phyloP scores from a whole-genome alignment of 116 monocot species.

The Iris pallida region DNA sequence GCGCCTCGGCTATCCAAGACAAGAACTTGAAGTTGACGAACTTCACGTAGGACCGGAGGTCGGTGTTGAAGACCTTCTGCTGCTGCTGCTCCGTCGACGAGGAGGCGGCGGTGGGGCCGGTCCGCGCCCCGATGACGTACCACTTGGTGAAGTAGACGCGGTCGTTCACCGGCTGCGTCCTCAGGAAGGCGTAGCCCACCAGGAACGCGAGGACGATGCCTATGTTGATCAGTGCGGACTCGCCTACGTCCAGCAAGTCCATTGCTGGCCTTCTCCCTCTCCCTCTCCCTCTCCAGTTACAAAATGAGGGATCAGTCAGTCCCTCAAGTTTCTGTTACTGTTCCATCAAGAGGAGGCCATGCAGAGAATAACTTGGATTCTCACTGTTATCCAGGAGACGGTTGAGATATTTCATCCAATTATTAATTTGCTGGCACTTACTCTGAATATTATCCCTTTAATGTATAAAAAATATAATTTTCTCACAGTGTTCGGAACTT shows the following conservation, averaged over 20 bases:
- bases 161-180: conserved; percentile 81
- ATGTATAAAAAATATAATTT: too few relatives aligned
- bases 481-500: too few relatives aligned
- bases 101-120: conserved; percentile 23
- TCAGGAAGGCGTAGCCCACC: conserved; percentile 59
- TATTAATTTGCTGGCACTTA: too few relatives aligned
- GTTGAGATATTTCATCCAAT: too few relatives aligned
- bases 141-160: conserved; percentile 81
- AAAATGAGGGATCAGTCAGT: too few relatives aligned
- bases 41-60: conserved; percentile 53
- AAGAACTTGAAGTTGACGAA: conserved; percentile 59
- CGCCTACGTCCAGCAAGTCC: conserved; percentile 80
- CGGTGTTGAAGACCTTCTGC: conserved; percentile 50
- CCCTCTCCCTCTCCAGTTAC: too few relatives aligned
- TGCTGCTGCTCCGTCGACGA: conserved; percentile 7
- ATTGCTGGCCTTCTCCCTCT: conserved; percentile 12
- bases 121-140: conserved; percentile 48
- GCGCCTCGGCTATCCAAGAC: conserved; percentile 75
- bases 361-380: too few relatives aligned
- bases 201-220: conserved; percentile 54
- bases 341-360: too few relatives aligned
- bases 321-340: too few relatives aligned
- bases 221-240: conserved; percentile 88
- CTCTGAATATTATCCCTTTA: too few relatives aligned
- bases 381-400: too few relatives aligned